These are phyloP conservation scores for Holtermannia corniformis DNA, from an alignment of 768 basidiomycete species.

Conservation along the genomic window DNA sequence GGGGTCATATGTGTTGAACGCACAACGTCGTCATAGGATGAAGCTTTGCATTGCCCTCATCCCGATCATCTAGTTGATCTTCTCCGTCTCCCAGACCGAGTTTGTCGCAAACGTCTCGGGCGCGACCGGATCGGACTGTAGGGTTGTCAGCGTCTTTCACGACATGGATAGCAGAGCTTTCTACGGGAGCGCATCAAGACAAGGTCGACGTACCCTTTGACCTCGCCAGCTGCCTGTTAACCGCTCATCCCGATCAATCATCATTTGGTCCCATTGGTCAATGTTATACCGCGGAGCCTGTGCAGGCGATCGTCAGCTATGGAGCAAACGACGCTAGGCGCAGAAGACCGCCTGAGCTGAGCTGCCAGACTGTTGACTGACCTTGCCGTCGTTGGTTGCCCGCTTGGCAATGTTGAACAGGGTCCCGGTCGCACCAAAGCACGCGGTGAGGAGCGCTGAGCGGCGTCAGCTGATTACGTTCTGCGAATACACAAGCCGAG, in stretches of 20 bases:
- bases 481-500: background rate
- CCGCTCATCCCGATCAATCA: slow-evolving; percentile 84
- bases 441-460: slow-evolving; percentile 66
- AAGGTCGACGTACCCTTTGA: slow-evolving; percentile 58
- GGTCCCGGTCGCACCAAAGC: slow-evolving; percentile 88
- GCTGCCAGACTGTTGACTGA: slow-evolving; percentile 37
- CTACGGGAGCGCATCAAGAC: background rate
- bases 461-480: background rate
- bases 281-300: slow-evolving; percentile 76
- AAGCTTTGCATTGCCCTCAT: background rate
- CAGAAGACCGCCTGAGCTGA: background rate
- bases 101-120: slow-evolving; percentile 63
- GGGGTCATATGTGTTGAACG: too few species aligned
- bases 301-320: background rate
- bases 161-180: background rate
- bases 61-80: slow-evolving; percentile 29
- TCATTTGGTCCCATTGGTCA: slow-evolving; percentile 88
- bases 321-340: background rate
- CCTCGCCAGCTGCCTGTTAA: slow-evolving; percentile 79
- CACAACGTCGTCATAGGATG: too few species aligned
- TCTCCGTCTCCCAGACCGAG: slow-evolving; percentile 64
- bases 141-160: background rate
- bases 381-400: slow-evolving; percentile 86
- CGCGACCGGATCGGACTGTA: slow-evolving; percentile 58
- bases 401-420: slow-evolving; percentile 67